Evolutionary conservation across 495 filamentous ascomycete species (phyloP).

Genomic region (Xylona heveae): DNA sequence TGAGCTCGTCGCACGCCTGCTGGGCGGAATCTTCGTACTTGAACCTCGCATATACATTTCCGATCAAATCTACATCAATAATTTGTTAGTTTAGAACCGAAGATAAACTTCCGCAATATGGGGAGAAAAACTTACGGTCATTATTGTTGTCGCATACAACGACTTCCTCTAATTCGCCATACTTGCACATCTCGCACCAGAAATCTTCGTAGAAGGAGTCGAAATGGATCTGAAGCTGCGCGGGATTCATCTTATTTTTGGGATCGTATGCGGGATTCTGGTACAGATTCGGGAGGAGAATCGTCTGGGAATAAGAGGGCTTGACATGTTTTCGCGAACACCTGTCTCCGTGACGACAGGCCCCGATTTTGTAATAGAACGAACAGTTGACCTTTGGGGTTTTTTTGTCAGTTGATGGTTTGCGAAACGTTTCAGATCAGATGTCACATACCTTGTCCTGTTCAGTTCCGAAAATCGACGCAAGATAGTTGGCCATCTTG

Average conservation of each 20-base stretch:
- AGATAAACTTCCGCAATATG: background rate
- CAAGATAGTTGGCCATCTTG: conserved; percentile 97
- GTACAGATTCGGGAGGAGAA: conserved; percentile 96
- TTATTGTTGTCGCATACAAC: conserved; percentile 54
- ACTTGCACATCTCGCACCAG: conserved; percentile 80
- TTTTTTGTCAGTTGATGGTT: conserved; percentile 4
- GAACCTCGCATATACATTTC: conserved; percentile 98
- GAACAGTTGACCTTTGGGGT: conserved; percentile 34
- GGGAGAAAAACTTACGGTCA: conserved; percentile 47
- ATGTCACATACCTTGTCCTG: conserved; percentile 58
- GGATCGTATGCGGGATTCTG: conserved; percentile 96
- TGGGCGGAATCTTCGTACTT: conserved; percentile 98
- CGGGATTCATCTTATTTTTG: conserved; percentile 86
- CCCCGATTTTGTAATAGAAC: conserved; percentile 95
- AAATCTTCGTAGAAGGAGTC: conserved; percentile 99
- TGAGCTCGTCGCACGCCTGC: conserved; percentile 78
- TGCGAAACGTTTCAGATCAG: too few species aligned
- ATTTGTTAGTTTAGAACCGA: conserved; percentile 6
- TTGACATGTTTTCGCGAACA: conserved; percentile 98
- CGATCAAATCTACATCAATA: conserved; percentile 53
- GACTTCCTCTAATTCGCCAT: conserved; percentile 22
- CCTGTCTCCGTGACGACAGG: conserved; percentile 93
- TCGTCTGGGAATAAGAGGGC: conserved; percentile 90
- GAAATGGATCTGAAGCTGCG: conserved; percentile 94
- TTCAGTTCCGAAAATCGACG: conserved; percentile 98